A percentile compares a stretch with the other conserved stretches of the same genome.
Evolutionary conservation across 768 basidiomycete species (phyloP).

Genomic region (Kwoniella sp.): DNA sequence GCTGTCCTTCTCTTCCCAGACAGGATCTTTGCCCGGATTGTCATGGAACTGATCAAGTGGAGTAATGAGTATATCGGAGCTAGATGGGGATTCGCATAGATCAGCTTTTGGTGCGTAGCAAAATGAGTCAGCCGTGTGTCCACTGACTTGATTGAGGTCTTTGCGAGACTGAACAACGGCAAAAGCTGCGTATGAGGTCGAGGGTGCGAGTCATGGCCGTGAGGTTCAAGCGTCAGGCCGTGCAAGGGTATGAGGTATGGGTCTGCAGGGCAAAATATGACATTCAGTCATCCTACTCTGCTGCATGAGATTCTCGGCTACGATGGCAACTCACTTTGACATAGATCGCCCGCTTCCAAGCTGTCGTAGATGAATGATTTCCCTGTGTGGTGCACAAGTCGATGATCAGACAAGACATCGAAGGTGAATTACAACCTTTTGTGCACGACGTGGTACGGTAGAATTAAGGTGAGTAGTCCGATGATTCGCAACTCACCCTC

Average conservation of each 20-base stretch:
- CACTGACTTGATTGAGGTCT: constrained; percentile 55
- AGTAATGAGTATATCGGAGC: constrained; percentile 56
- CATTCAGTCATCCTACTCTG: background rate
- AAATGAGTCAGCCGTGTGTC: no score
- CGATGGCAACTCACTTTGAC: constrained; percentile 45
- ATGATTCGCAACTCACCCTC: constrained; percentile 40
- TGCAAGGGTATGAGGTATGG: constrained; percentile 53
- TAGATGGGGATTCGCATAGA: constrained; percentile 10
- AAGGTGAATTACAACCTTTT: no score
- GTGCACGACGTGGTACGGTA: background rate
- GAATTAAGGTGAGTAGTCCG: background rate
- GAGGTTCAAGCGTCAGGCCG: constrained; percentile 54
- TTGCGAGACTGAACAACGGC: constrained; percentile 55
- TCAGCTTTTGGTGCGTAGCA: background rate
- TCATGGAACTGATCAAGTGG: constrained; percentile 54
- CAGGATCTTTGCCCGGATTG: constrained; percentile 43
- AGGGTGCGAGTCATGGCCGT: constrained; percentile 50
- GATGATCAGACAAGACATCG: no score
- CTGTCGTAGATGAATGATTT: constrained; percentile 51
- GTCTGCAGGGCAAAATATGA: constrained; percentile 30
- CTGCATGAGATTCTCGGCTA: background rate
- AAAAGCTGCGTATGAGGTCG: constrained; percentile 52
- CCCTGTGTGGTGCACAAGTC: constrained; percentile 15
- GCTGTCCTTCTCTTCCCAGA: constrained; percentile 48
- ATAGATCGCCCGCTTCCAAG: constrained; percentile 51